A percentile compares a stretch with the other conserved stretches of the same genome.
Evolutionary conservation across 208 protist species (phyloP).

Genomic region (Sergeia podlipaevii): DNA sequence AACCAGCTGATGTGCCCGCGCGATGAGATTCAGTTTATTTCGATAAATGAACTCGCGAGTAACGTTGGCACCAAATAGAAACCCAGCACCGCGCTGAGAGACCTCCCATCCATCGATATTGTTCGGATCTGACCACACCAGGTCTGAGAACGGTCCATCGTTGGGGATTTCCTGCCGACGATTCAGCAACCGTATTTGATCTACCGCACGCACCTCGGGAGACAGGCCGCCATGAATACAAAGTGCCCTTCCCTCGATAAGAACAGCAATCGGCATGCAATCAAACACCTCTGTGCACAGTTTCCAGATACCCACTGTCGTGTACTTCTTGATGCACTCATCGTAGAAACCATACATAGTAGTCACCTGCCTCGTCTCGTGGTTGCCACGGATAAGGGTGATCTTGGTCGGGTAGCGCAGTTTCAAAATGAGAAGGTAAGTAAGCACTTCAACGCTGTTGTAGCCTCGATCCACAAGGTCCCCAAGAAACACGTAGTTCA

Average conservation of each 20-base stretch:
- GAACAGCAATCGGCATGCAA: slow-evolving; percentile 97
- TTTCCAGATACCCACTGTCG: slow-evolving; percentile 95
- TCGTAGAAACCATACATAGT: slow-evolving; percentile 93
- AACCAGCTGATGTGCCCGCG: slow-evolving; percentile 89
- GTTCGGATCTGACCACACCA: slow-evolving; percentile 91
- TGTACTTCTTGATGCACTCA: slow-evolving; percentile 83
- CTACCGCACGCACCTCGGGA: slow-evolving; percentile 90
- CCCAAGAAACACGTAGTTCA: slow-evolving; percentile 92
- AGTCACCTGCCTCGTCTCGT: slow-evolving; percentile 85
- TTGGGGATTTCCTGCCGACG: slow-evolving; percentile 86
- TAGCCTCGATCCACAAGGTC: slow-evolving; percentile 96
- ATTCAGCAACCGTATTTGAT: slow-evolving; percentile 85
- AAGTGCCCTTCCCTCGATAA: slow-evolving; percentile 95
- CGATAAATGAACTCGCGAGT: slow-evolving; percentile 76
- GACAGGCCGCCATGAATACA: slow-evolving; percentile 98
- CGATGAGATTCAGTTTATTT: slow-evolving; percentile 84
- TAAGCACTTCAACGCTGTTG: slow-evolving; percentile 94
- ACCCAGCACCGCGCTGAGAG: slow-evolving; percentile 83
- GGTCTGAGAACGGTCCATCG: slow-evolving; percentile 79
- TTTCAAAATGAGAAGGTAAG: slow-evolving; percentile 92
- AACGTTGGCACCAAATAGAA: slow-evolving; percentile 76
- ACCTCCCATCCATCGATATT: slow-evolving; percentile 75
- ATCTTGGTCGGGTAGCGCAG: slow-evolving; percentile 81
- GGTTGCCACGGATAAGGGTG: slow-evolving; percentile 90
- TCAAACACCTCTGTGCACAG: slow-evolving; percentile 99